These are phyloP conservation scores for Tephrocybe sp. DNA, from an alignment of 768 basidiomycete species.

Conservation along the genomic window DNA sequence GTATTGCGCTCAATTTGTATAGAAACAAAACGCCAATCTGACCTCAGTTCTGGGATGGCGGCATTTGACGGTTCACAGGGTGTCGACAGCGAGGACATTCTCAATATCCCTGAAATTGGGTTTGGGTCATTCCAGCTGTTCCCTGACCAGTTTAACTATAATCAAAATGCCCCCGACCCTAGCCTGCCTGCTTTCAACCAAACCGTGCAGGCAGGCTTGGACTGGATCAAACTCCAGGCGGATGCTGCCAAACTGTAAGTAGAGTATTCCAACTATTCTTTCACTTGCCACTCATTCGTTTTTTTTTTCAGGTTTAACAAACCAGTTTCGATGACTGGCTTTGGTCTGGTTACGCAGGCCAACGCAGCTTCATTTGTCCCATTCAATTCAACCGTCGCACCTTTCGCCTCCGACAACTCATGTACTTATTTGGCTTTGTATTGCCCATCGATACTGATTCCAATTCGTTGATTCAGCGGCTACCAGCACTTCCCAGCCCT, in stretches of 20 bases:
- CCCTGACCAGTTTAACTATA: constrained; percentile 63
- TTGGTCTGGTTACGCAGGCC: constrained; percentile 60
- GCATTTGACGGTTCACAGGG: constrained; percentile 62
- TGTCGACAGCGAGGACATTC: constrained; percentile 65
- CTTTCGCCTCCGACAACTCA: constrained; percentile 34
- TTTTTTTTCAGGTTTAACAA: constrained; percentile 45
- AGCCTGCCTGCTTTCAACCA: constrained; percentile 50
- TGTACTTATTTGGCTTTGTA: constrained; percentile 15
- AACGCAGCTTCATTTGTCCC: constrained; percentile 57
- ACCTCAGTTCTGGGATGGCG: constrained; percentile 37
- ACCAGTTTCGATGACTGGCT: constrained; percentile 49
- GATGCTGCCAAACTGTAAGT: constrained; percentile 41
- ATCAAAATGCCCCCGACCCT: constrained; percentile 38
- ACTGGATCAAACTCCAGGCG: constrained; percentile 55
- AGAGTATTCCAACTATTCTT: neutral
- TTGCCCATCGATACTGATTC: neutral
- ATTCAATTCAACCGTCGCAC: constrained; percentile 50
- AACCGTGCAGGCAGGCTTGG: constrained; percentile 43
- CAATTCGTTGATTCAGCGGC: constrained; percentile 1
- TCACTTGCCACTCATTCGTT: neutral
- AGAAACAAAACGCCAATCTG: constrained; percentile 49
- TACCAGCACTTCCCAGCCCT: constrained; percentile 24
- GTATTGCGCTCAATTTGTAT: constrained; percentile 9
- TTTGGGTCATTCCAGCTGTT: constrained; percentile 63
- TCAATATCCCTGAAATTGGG: constrained; percentile 52